A percentile compares a stretch with the other conserved stretches of the same genome.
phyloP scores from a whole-genome alignment of 306 rosid species.

The Crataegus laevigata region DNA sequence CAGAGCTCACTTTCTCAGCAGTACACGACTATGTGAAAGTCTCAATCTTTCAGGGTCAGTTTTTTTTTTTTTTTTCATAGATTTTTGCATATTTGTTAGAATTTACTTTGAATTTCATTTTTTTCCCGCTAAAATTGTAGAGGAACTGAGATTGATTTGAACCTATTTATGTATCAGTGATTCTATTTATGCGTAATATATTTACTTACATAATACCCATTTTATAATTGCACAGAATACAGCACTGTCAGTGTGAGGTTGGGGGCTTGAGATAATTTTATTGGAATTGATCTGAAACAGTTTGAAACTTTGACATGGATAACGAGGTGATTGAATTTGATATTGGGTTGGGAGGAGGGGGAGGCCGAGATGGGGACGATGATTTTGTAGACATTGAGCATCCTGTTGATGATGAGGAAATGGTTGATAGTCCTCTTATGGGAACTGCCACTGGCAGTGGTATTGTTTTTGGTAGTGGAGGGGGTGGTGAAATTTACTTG shows the following conservation, averaged over 20 bases:
- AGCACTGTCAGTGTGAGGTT: background rate
- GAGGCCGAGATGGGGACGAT: slow-evolving; percentile 54
- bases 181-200: background rate
- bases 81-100: background rate
- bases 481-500: slow-evolving; percentile 52
- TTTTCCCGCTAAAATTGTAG: slow-evolving; percentile 3
- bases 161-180: background rate
- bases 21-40: background rate
- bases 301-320: slow-evolving; percentile 41
- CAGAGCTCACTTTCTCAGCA: background rate
- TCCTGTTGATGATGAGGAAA: slow-evolving; percentile 65
- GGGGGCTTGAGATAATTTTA: background rate
- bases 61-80: background rate
- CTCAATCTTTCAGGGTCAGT: slow-evolving; percentile 16
- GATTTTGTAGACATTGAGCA: slow-evolving; percentile 58
- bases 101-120: background rate
- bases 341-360: slow-evolving; percentile 80
- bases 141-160: background rate
- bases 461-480: background rate
- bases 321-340: slow-evolving; percentile 81
- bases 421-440: slow-evolving; percentile 50
- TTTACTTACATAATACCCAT: background rate
- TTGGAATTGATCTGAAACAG: slow-evolving; percentile 1
- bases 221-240: background rate
- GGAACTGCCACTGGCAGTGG: slow-evolving; percentile 31